Base-by-base conservation (phyloP, 345 rosid genomes). In the Ceriops zippeliana region DNA sequence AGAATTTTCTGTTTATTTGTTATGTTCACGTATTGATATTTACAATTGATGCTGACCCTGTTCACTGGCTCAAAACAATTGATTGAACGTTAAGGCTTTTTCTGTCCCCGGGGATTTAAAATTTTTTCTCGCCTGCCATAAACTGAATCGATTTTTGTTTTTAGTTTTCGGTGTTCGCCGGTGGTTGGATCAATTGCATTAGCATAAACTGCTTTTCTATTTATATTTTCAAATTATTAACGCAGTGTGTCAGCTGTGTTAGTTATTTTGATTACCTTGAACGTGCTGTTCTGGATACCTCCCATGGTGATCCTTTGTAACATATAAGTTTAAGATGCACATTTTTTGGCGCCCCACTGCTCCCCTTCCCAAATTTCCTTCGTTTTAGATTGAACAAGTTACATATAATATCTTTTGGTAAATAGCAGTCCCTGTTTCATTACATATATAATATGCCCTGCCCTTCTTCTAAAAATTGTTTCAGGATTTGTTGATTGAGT, bases 401-500 rank as follows among this genome's bases (percentile, higher is more conserved):
- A 26, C 35, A 13, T 52, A 5, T 34, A 47, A 3, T 64, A 17
- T 57, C 54, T 53, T 51, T 58, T 22, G 16, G 30, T 17, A 31
- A 1, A 22, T 19, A 13, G 22, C 32, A 22, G 16, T 52, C 21
- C 58, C 58, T 46, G 15, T 46, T 6, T 64, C 27, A 58, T 67
- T 42, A 58, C 24, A 17, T 60, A 49, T 7, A 60, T 16, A 46
- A 37, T 9, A 2, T 38, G 47, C n/a, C 21, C 42, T 70, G 32
- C 27, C 31, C 47, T 17, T 38, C 52, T 63, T 63, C 63, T 64
- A 59, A 66, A n/a, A 20, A 6, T 15, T 22, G 17, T 56, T 62
- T n/a, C 57, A 52, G 61, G 53, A 32, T 62, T 72, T 57, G 19
- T 72, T 47, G 65, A 68, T 17, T 59, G 52, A 54, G 27, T 54